Conservation (phyloP, 441 rosid genomes). For the Jatropha podagrica region DNA sequence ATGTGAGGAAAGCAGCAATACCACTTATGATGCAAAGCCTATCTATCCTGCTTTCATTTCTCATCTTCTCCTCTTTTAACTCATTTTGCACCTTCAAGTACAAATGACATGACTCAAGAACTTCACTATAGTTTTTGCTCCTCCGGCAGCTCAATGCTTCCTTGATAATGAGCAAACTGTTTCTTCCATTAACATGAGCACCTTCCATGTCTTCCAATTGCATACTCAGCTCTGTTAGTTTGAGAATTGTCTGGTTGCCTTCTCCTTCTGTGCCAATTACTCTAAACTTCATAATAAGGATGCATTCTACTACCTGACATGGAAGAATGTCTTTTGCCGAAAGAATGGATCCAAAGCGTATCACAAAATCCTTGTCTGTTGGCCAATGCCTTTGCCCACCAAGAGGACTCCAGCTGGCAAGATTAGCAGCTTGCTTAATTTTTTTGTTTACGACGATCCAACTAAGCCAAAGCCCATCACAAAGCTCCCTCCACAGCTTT, state of each 20-base stretch:
- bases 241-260: slow-evolving; percentile 45
- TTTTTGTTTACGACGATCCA: slow-evolving; percentile 75
- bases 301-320: slow-evolving; percentile 67
- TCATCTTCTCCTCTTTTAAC: slow-evolving; percentile 70
- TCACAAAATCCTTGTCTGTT: slow-evolving; percentile 67
- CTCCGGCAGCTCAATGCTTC: slow-evolving; percentile 62
- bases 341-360: slow-evolving; percentile 70
- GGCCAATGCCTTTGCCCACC: slow-evolving; percentile 88
- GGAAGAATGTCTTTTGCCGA: slow-evolving; percentile 67
- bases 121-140: slow-evolving; percentile 72
- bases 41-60: slow-evolving; percentile 65
- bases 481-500: slow-evolving; percentile 67
- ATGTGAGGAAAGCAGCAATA: slow-evolving; percentile 54
- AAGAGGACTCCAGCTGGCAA: slow-evolving; percentile 76
- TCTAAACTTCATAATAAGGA: slow-evolving; percentile 66
- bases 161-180: slow-evolving; percentile 63
- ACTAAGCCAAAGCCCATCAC: slow-evolving; percentile 63
- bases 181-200: slow-evolving; percentile 69
- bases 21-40: slow-evolving; percentile 59
- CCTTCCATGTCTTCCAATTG: slow-evolving; percentile 81
- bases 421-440: slow-evolving; percentile 64
- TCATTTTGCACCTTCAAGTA: slow-evolving; percentile 65
- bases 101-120: slow-evolving; percentile 61
- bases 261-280: slow-evolving; percentile 52
- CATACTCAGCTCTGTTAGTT: slow-evolving; percentile 71